Evolutionary conservation across 1,284 basidiomycete species (phyloP).

Genomic region (Apiotrichum akiyoshidainum): DNA sequence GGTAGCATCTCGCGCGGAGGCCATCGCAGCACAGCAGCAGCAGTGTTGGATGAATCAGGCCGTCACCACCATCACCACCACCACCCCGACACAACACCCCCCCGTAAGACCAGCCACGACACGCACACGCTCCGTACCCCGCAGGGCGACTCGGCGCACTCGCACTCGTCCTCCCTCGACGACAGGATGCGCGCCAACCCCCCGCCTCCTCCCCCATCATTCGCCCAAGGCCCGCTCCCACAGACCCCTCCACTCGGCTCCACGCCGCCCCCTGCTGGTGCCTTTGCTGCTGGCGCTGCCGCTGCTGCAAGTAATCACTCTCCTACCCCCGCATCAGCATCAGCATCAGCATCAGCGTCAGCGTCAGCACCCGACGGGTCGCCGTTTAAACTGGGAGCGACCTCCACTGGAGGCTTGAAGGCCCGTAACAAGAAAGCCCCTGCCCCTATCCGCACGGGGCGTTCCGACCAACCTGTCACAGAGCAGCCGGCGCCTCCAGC

Average conservation of each 20-base stretch:
- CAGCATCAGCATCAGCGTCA: background rate
- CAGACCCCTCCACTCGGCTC: background rate
- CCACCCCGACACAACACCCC: background rate
- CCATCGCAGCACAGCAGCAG: too few relatives aligned
- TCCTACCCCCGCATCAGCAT: background rate
- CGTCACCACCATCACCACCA: background rate
- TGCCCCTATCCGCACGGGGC: conserved; percentile 17
- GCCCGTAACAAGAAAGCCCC: conserved; percentile 10
- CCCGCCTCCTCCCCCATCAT: conserved; percentile 5
- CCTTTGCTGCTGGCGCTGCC: too few relatives aligned
- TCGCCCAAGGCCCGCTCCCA: conserved; percentile 17
- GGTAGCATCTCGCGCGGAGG: too few relatives aligned
- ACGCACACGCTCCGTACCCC: background rate
- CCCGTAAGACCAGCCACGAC: too few relatives aligned
- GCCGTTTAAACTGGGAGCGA: background rate
- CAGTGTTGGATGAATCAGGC: background rate
- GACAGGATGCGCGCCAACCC: conserved; percentile 5
- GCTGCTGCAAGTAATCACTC: too few relatives aligned
- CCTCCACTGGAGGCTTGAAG: background rate
- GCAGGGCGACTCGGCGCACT: background rate
- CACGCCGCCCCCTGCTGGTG: too few relatives aligned
- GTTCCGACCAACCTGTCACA: background rate
- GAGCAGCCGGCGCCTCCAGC: conserved; percentile 2
- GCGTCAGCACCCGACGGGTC: background rate
- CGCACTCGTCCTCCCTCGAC: background rate